Evolutionary conservation across 2,329 filamentous ascomycete species (phyloP), one percentile per base, ranked within the genome.

Genomic region (Cladophialophora immunda): DNA sequence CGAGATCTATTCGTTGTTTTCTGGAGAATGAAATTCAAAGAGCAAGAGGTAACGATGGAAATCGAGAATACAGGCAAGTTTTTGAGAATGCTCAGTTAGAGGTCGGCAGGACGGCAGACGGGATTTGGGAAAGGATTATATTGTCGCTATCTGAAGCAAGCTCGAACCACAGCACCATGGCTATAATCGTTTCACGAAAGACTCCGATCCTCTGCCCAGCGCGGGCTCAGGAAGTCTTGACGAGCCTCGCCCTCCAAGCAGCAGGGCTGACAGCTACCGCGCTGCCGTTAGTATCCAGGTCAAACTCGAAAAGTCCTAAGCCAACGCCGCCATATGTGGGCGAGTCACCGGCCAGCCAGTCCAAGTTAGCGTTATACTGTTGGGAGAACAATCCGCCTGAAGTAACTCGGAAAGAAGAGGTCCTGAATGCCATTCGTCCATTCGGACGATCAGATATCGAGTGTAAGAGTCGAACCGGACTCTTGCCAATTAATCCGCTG

Each of bases 231-330:
- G 36, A 50, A 7, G 9, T 19, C 57, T 59, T 59, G 29, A 50
- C 59, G 50, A 75, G 66, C 50, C 50, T 73, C 17, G 69, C 62
- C 32, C 69, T 70, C 55, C 62, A 68, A 1, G 71, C 73, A 38
- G 66, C 58, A 2, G 68, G 72, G 17, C 57, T 70, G 4, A 76
- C 64, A 1, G 68, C 64, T 19, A 54, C 63, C 7, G 72, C 72
- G 22, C 63, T 68, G 27, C 75, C 75, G 60, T 74, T 64, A 1
- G 11, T 38, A 17, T 69, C 70, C 27, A 78, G 58, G 55, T 72
- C 72, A 66, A 78, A 75, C 11, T 77, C 71, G 63, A 76, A 75
- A 45, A 73, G 64, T 41, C 72, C 66, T 4, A 71, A 41, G 11
- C 64, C 67, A 53, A 73, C 50, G 13, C 66, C 64, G 2, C 69